These are phyloP conservation scores for Paspalum vaginatum DNA, from an alignment of 176 grass and related monocot genomes.

Conservation along the genomic window DNA sequence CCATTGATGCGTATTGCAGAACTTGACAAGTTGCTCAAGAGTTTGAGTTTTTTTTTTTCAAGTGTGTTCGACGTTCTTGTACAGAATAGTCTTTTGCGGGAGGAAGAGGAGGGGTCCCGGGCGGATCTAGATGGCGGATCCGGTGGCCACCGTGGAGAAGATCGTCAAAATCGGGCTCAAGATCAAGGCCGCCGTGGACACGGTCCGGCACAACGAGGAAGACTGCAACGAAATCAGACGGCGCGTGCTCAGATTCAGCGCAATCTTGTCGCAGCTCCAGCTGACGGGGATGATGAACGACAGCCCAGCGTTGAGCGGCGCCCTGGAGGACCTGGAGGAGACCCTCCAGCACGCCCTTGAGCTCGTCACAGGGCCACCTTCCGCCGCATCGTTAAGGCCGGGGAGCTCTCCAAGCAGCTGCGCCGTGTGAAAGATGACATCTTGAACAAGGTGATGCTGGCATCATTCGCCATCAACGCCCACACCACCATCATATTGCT, in stretches of 20 bases:
- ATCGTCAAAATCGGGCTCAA: background rate
- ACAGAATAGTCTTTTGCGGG: too few relatives aligned
- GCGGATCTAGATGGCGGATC: background rate
- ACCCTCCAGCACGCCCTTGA: background rate
- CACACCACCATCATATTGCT: background rate
- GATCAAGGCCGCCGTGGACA: slow-evolving; percentile 7
- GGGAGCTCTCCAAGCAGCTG: background rate
- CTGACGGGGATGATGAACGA: background rate
- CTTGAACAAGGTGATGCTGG: background rate
- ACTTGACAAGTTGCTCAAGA: too few relatives aligned
- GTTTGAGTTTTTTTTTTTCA: background rate
- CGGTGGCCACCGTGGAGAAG: background rate
- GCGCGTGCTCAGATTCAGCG: background rate
- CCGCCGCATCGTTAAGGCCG: background rate
- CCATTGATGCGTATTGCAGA: too few relatives aligned
- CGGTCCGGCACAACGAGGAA: background rate
- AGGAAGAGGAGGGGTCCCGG: background rate
- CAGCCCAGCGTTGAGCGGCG: background rate
- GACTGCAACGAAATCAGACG: background rate
- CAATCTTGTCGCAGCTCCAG: background rate
- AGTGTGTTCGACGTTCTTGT: background rate
- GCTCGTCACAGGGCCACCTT: background rate
- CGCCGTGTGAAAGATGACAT: background rate
- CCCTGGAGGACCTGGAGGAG: background rate
- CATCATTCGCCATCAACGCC: background rate